Evolutionary conservation across 768 basidiomycete genomes (phyloP), one percentile per base, ranked within the genome.

Genomic region (Boletus huronensis): DNA sequence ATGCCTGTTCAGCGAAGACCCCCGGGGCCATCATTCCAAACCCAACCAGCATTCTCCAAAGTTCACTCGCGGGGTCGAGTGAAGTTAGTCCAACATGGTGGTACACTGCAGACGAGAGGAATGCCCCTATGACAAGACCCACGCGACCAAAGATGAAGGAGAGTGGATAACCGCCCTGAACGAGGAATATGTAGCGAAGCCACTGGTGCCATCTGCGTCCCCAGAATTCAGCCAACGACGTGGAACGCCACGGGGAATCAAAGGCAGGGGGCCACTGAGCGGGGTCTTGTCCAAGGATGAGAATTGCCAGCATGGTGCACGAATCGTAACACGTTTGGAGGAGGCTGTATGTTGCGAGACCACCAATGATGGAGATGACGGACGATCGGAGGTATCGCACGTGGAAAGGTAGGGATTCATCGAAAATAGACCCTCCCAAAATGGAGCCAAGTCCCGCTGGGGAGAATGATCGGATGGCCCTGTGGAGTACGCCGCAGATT

Each of bases 21-120:
- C 79, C 82, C 1, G 78, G 54, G 6, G 77, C 84, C 70, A 78
- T 82, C 64, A 81, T 69, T 26, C 83, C 54, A 62, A 85, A 87
- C 58, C 79, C 82, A 1, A 76, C 77, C 0, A 71, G 64, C 19
- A 81, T 70, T 14, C 58, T 53, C 58, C 52, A 51, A 11, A 77
- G 71, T 31, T 82, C 82, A 0, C 74, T 69, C 17, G 78, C 77
- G 6, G 68, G 64, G 1, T 79, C 78, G 75, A 84, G 74, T 2
- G 78, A 76, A 77, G 77, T 80, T 36, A 80, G 41, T 8, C 29
- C 31, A 21, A 77, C 31, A 53, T 80, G 71, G 56, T 89, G 87
- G 7, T 84, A 60, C 3, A 83, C 36, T 6, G 73, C 84, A 0
- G 85, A 87, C 6, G 78, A 64, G 14, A 80, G 57, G 62, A 87